phyloP scores from a whole-genome alignment of 768 basidiomycete genomes.

The Psilocybe azurescens region DNA sequence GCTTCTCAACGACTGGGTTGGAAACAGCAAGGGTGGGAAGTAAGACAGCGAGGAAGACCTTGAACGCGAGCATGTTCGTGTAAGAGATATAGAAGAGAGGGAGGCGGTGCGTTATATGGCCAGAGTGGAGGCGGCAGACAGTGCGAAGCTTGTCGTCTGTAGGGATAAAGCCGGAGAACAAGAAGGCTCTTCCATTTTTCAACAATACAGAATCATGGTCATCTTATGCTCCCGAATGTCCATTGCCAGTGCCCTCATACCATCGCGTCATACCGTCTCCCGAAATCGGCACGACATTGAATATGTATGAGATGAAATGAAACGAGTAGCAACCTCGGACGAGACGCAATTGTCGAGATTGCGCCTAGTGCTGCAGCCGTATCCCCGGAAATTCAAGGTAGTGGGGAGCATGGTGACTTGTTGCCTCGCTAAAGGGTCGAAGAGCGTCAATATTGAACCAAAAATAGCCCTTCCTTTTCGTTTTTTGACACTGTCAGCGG shows the following conservation, averaged over 20 bases:
- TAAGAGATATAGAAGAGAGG: neutral
- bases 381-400: neutral
- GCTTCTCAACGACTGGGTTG: slow-evolving; percentile 14
- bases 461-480: neutral
- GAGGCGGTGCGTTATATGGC: neutral
- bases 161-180: too few species aligned
- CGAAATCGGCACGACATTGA: neutral
- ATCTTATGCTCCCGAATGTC: neutral
- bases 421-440: neutral
- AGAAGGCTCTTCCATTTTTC: neutral
- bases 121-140: neutral
- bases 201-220: neutral
- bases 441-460: neutral
- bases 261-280: neutral
- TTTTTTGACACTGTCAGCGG: neutral
- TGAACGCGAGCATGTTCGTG: neutral
- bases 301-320: neutral
- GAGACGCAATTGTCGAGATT: slow-evolving; percentile 3
- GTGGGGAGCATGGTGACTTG: neutral
- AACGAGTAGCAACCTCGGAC: neutral
- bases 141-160: too few species aligned
- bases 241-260: neutral
- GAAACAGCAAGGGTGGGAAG: slow-evolving; percentile 9
- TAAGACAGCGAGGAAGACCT: slow-evolving; percentile 1
- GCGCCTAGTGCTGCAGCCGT: neutral